Evolutionary conservation across 129 eudicot genomes (phyloP), one percentile per base, ranked within the genome.

Genomic region (Erigeron canadensis): DNA sequence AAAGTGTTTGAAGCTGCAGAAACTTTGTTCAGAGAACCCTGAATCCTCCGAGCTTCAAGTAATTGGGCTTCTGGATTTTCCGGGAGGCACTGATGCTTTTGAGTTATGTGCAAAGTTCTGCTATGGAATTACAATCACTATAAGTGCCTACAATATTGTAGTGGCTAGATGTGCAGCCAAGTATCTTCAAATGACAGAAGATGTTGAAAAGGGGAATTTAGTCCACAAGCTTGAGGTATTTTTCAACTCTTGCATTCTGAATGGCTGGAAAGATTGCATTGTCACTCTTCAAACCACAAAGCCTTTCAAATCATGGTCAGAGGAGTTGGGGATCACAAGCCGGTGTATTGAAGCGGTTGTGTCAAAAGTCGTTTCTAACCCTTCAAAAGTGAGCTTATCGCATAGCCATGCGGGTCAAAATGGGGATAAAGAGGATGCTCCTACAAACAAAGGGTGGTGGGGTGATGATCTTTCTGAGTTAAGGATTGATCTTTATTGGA

Each of bases 151-250:
- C 81, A 94, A 94, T 78, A 79, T 94, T 12, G 90, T 94, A 37
- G 51, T 97, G 1, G 85, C 74, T 16, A 66, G 89, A 7, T 87
- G 92, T 41, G 97, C 97, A 5, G 91, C 97, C 5, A 87, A 81
- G 60, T 90, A 89, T 71, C 98, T 94, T 58, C 85, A 81, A 68
- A 94, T 94, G 98, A 83, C 91, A 1, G 97, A 94, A 68, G 96
- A 87, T 40, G 86, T 83, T 15, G 98, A 94, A 63, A 85, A 82
- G 65, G 96, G 98, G 7, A 94, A 94, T 69, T 62, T 94, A 22
- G 76, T 84, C 8, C 72, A 72, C 77, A 94, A 94, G 73, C 73
- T 94, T 48, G 97, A 94, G 58, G 78, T 84, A 4, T 94, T 94
- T 79, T 83, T 89, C 44, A 84, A 64, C 73, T 89, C 96, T 68